Conservation (phyloP, 2,329 filamentous ascomycete species). For the Rhynchosporium graminicola region DNA sequence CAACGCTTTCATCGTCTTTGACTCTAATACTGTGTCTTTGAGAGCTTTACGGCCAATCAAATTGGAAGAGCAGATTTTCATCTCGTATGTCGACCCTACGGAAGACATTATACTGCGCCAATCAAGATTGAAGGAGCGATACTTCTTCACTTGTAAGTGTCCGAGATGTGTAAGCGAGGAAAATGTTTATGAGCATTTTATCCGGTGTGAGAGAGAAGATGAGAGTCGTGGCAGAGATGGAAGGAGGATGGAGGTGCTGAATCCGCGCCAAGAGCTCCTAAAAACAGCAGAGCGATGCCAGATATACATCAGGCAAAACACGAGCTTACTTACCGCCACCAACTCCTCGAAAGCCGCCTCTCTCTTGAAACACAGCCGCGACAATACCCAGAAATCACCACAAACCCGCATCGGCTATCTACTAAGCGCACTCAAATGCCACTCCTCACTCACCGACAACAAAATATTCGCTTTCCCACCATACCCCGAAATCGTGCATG, state of each 20-base stretch:
- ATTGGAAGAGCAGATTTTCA: constrained; percentile 57
- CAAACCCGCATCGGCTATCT: not conserved
- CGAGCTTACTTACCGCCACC: not conserved
- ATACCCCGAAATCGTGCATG: constrained; percentile 45
- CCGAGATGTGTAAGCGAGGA: constrained; percentile 28
- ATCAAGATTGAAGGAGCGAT: constrained; percentile 28
- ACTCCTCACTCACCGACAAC: constrained; percentile 9
- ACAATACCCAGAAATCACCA: not conserved
- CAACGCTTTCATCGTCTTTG: constrained; percentile 59
- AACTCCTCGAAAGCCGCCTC: not conserved
- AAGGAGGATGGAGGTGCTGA: constrained; percentile 18
- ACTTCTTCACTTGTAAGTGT: constrained; percentile 37
- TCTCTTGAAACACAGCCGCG: not conserved
- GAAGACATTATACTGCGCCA: constrained; percentile 18
- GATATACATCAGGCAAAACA: not conserved
- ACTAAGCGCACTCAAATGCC: not conserved
- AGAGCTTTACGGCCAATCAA: constrained; percentile 52
- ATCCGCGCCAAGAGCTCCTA: not conserved
- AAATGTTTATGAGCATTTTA: constrained; percentile 27
- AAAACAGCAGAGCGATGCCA: constrained; percentile 12
- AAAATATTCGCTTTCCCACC: constrained; percentile 26
- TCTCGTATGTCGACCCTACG: constrained; percentile 60
- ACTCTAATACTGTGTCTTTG: constrained; percentile 53
- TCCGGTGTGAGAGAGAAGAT: not conserved
- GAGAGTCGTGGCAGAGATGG: not conserved